Evolutionary conservation across 202 grass and related monocot genomes (phyloP).

Genomic region (Setaria italica): DNA sequence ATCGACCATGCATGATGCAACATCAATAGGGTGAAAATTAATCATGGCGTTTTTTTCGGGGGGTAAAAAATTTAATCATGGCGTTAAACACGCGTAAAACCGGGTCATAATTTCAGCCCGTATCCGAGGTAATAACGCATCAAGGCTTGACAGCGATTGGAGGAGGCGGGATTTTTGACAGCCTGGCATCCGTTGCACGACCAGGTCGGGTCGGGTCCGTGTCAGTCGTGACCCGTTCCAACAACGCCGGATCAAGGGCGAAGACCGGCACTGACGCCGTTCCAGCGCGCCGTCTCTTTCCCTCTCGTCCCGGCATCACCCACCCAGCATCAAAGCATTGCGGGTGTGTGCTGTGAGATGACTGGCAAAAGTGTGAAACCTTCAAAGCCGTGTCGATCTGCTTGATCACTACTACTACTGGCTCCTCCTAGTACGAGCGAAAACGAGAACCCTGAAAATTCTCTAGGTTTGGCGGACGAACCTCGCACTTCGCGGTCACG

Average conservation of each 20-base stretch:
- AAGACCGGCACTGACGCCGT: not conserved
- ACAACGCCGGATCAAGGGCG: not conserved
- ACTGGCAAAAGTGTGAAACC: not conserved
- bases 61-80: not conserved
- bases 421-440: not conserved
- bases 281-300: not conserved
- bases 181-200: not conserved
- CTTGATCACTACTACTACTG: not conserved
- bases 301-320: not conserved
- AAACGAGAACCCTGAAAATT: not conserved
- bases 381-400: not conserved
- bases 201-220: conserved; percentile 6
- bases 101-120: not conserved
- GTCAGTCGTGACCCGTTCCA: conserved; percentile 9
- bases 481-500: not conserved
- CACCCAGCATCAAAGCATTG: not conserved
- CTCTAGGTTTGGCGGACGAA: not conserved
- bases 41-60: not conserved
- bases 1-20: not conserved
- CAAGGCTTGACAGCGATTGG: not conserved
- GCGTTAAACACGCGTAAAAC: not conserved
- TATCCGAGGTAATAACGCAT: conserved; percentile 12
- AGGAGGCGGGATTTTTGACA: not conserved
- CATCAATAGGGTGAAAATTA: not conserved
- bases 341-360: too few relatives aligned